Conservation (phyloP, 1,284 basidiomycete species). For the Irpex rosettiformis region DNA sequence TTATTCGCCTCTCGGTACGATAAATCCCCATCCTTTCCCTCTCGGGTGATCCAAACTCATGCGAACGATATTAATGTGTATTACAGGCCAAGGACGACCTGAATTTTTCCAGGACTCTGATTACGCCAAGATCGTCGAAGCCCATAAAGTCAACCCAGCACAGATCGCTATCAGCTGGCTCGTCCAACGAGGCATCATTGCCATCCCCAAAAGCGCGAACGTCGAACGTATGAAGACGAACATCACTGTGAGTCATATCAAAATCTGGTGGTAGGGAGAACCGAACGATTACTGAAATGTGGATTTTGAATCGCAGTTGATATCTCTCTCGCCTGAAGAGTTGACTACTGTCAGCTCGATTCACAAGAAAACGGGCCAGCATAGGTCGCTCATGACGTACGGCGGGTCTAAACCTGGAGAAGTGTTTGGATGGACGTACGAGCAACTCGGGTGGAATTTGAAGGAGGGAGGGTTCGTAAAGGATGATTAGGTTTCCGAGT, state of each 20-base stretch:
- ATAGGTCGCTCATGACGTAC: constrained; percentile 37
- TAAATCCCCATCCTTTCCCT: too few relatives aligned
- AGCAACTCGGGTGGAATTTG: constrained; percentile 41
- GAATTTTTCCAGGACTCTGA: constrained; percentile 22
- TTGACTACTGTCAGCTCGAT: constrained; percentile 35
- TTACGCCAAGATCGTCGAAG: constrained; percentile 43
- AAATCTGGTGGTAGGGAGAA: neutral
- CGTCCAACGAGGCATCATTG: constrained; percentile 39
- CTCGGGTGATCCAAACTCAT: too few relatives aligned
- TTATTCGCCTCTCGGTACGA: constrained; percentile 61
- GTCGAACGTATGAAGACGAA: constrained; percentile 45
- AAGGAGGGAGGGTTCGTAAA: neutral
- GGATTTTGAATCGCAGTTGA: too few relatives aligned
- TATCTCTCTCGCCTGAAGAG: constrained; percentile 35
- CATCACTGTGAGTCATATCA: constrained; percentile 31
- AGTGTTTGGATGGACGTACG: constrained; percentile 49
- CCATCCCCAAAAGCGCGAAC: constrained; percentile 50
- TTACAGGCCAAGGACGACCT: constrained; percentile 21
- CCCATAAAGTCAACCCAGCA: constrained; percentile 41
- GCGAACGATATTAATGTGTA: too few relatives aligned
- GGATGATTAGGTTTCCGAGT: neutral
- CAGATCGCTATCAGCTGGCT: constrained; percentile 54
- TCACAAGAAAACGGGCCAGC: constrained; percentile 43
- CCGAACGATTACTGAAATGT: too few relatives aligned
- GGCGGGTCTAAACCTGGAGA: constrained; percentile 28